phyloP scores from a whole-genome alignment of 805 yeast genomes.

The Ogataea siamensis region DNA sequence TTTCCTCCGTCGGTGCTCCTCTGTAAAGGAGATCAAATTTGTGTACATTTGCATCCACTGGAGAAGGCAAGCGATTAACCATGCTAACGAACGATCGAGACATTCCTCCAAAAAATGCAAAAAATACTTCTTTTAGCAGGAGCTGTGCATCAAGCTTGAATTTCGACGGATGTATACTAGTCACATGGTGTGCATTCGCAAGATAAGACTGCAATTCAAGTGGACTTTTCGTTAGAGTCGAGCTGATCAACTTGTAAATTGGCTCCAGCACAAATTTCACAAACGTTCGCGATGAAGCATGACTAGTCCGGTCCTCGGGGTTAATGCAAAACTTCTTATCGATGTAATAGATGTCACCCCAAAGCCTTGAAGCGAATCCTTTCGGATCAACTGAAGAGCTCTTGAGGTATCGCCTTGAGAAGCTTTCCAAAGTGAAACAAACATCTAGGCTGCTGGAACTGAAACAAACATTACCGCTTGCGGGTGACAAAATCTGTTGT shows the following conservation, averaged over 20 bases:
- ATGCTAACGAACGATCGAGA: slow-evolving; percentile 53
- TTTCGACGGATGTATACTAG: slow-evolving; percentile 37
- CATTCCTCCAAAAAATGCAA: slow-evolving; percentile 50
- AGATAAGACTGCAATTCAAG: slow-evolving; percentile 43
- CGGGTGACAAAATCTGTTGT: slow-evolving; percentile 51
- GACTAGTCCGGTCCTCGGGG: slow-evolving; percentile 26
- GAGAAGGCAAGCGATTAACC: slow-evolving; percentile 38
- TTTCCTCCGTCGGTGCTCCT: slow-evolving; percentile 21
- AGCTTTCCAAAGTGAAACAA: slow-evolving; percentile 65
- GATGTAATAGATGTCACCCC: slow-evolving; percentile 74
- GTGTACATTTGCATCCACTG: slow-evolving; percentile 33
- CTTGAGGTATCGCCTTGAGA: slow-evolving; percentile 50
- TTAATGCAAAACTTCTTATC: slow-evolving; percentile 44
- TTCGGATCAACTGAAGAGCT: slow-evolving; percentile 27
- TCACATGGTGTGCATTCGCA: slow-evolving; percentile 46
- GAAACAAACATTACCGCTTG: slow-evolving; percentile 65
- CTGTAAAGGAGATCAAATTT: slow-evolving; percentile 30
- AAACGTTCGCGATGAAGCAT: slow-evolving; percentile 44
- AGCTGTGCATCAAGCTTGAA: slow-evolving; percentile 56
- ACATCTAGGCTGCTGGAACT: slow-evolving; percentile 63
- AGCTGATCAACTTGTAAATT: slow-evolving; percentile 68
- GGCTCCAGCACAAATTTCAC: slow-evolving; percentile 71
- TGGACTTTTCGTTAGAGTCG: slow-evolving; percentile 53
- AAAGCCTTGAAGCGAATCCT: slow-evolving; percentile 54
- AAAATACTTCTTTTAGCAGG: slow-evolving; percentile 53